A percentile compares a stretch with the other conserved stretches of the same genome.
These are phyloP conservation scores for Royoungia palumana DNA, from an alignment of 768 basidiomycete species.

Conservation along the genomic window DNA sequence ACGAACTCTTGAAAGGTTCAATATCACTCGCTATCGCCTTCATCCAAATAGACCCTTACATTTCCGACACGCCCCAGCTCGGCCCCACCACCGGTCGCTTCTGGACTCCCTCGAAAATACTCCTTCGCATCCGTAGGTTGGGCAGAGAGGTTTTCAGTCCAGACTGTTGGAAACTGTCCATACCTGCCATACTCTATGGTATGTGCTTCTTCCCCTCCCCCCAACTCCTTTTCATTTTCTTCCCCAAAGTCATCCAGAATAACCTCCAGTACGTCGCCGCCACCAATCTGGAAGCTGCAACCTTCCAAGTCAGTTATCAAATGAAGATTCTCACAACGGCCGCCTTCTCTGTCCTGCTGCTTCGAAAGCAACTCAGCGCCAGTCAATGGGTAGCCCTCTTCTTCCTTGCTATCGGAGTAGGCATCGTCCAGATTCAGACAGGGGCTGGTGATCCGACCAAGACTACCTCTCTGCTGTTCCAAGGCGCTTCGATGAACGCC, in stretches of 20 bases:
- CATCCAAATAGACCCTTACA: constrained; percentile 47
- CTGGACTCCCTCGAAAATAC: constrained; percentile 35
- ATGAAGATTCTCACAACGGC: constrained; percentile 98
- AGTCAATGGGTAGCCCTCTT: constrained; percentile 84
- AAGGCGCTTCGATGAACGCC: constrained; percentile 66
- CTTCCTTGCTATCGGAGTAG: constrained; percentile 85
- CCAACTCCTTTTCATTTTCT: not conserved
- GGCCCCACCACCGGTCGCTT: constrained; percentile 32
- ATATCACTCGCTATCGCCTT: constrained; percentile 89
- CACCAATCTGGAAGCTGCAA: constrained; percentile 90
- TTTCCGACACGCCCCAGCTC: constrained; percentile 29
- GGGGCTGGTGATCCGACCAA: constrained; percentile 24
- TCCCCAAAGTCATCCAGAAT: constrained; percentile 77
- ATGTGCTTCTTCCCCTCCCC: constrained; percentile 12
- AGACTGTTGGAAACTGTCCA: constrained; percentile 97
- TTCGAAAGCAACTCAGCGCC: constrained; percentile 69
- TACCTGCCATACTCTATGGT: constrained; percentile 94
- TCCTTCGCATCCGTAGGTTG: constrained; percentile 53
- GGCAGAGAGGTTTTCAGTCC: constrained; percentile 73
- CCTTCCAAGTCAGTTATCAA: constrained; percentile 95
- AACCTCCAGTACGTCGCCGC: constrained; percentile 94
- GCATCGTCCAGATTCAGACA: constrained; percentile 82
- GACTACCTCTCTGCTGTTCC: constrained; percentile 30
- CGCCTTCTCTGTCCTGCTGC: constrained; percentile 78
- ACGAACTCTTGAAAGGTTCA: constrained; percentile 87